Base-by-base conservation (phyloP, 2,329 filamentous ascomycete genomes). In the Purpureocillium lavendulum region DNA sequence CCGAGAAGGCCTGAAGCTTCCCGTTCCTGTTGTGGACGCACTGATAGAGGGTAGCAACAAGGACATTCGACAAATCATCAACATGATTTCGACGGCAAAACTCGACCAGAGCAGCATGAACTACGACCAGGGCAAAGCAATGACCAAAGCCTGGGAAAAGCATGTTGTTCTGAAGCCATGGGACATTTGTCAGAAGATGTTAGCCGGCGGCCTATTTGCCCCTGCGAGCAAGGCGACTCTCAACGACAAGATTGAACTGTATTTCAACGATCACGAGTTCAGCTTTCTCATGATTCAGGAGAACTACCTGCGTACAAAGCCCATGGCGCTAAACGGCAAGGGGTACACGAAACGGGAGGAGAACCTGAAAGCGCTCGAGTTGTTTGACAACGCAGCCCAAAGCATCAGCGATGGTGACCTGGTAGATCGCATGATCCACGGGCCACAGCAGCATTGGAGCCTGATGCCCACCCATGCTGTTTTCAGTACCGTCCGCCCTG, bases 251-350 rank as follows among this genome's bases (percentile, higher is more conserved):
- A 92, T 94, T 46, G 90, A 98, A 63, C 77, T 98, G 2, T 98
- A 98, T 61, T 98, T 98, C 71, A 97, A 98, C 60, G 92, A 98
- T 53, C 92, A 98, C 56, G 92, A 98, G 53, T 94, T 97, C 65
- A 96, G 88, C 54, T 92, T 82, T 55, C 70, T 98, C 39, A 97
- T 98, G 92, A 80, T 98, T 35, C 92, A 98, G 59, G 94, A 98
- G 61, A 98, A 98, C 57, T 98, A 98, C 52, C 72, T 98, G 11
- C 83, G 80, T 46, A 88, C 87, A 2, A 86, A 81, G 44, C 92
- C 92, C 3, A 72, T 80, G 44, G 71, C 62, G 4, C 67, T 85
- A 4, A 74, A 69, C 44, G 71, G 69, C 37, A 65, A 67, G 35
- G 63, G 66, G 15, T 82, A 80, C 56, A 59, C 41, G 4, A 77